Base-by-base conservation (phyloP, 2,329 filamentous ascomycete genomes). In the Ophiostoma novo-ulmi region DNA sequence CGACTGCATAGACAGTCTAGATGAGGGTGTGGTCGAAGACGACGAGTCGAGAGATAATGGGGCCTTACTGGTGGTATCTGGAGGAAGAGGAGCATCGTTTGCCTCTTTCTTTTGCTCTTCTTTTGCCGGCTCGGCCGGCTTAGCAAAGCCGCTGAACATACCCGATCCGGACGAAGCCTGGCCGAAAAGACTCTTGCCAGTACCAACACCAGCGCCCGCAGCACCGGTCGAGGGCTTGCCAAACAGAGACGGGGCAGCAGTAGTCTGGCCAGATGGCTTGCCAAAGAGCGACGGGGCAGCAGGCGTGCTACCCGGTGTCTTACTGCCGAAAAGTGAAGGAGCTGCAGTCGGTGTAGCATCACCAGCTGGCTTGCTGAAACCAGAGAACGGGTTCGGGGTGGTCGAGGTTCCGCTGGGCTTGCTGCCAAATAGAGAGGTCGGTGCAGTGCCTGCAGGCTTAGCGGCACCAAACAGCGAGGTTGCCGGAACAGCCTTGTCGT, bases 31-130 rank as follows among this genome's bases (percentile, higher is more conserved):
- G 66, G 84, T 86, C 72, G 85, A 86, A 65, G 85, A 87, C 72
- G 85, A 85, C 63, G 84, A 85, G 67, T 82, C 84, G 55, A 85
- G 74, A 68, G 81, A 78, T 75, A 82, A 87, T 68, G 79, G 77
- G 71, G 79, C 77, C 80, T 84, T 86, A 81, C 85, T 88, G 70
- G 81, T 86, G 71, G 84, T 78, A 73, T 87, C 85, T 31, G 85
- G 85, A 44, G 86, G 85, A 5, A 87, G 78, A 71, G 85, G 85
- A 20, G 48, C 22, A 41, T 64, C 35, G 10, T 44, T 22, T 68
- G 44, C 66, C 20, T 71, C 64, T 36, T 75, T 75, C 71, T 75
- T 75, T 70, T 77, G 73, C 31, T 80, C 74, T 52, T 80, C 78
- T 48, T 78, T 77, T 73, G 75, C 78, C 72, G 79, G 80, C 78